Conservation (phyloP, 2,329 filamentous ascomycete genomes). For the Trichoderma sp. region DNA sequence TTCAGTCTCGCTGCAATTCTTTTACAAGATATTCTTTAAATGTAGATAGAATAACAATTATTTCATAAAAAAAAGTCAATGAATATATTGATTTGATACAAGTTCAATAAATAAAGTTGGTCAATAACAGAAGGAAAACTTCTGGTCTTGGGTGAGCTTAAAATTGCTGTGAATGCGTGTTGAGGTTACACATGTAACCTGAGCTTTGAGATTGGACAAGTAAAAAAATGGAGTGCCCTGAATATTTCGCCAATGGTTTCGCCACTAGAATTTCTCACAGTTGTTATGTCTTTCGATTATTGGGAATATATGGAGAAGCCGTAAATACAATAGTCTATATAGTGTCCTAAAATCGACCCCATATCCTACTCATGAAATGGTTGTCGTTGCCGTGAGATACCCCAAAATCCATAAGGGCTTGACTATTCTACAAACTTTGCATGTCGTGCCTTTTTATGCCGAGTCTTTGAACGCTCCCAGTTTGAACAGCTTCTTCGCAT, state of each 20-base stretch:
- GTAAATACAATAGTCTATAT: neutral
- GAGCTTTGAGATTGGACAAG: no score
- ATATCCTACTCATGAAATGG: neutral
- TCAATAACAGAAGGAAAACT: neutral
- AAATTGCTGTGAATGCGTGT: no score
- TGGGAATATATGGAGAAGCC: neutral
- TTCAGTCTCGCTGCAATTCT: no score
- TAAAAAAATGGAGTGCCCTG: neutral
- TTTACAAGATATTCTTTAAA: no score
- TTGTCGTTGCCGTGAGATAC: neutral
- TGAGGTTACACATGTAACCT: neutral
- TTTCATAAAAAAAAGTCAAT: no score
- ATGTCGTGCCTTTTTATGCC: constrained; percentile 4
- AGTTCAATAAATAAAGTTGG: no score
- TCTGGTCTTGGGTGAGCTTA: neutral
- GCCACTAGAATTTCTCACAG: neutral
- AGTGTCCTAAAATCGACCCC: no score
- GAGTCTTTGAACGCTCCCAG: constrained; percentile 38
- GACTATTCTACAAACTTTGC: neutral
- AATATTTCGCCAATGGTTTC: neutral
- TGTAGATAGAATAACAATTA: no score
- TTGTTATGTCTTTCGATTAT: neutral
- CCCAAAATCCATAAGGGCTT: neutral
- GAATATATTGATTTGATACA: no score
- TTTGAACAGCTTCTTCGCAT: constrained; percentile 46